Percentiles rank a stretch among this genome's conserved stretches.
Evolutionary conservation across 2,329 filamentous ascomycete species (phyloP).

Genomic region (Gliomastix tumulicola): DNA sequence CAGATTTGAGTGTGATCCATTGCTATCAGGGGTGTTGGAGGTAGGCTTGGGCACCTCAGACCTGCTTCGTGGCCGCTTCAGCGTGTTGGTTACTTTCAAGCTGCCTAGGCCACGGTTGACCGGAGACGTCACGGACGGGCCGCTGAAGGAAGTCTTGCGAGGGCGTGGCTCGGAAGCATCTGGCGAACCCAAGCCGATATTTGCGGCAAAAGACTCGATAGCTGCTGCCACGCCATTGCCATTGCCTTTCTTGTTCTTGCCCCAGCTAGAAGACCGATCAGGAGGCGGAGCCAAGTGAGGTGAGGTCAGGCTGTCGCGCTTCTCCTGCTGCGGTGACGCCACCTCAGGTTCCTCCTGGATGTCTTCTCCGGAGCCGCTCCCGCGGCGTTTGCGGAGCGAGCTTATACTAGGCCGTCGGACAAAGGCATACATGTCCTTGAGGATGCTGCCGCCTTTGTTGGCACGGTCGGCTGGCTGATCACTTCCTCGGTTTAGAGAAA

Average conservation of each 20-base stretch:
- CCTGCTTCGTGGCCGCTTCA: conserved; percentile 50
- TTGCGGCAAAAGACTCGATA: conserved; percentile 26
- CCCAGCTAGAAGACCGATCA: conserved; percentile 43
- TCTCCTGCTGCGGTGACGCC: conserved; percentile 15
- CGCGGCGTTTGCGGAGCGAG: conserved; percentile 38
- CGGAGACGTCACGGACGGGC: conserved; percentile 26
- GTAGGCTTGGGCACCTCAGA: conserved; percentile 40
- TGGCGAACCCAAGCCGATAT: conserved; percentile 38
- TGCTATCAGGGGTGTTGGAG: conserved; percentile 12
- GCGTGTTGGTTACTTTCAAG: conserved; percentile 36
- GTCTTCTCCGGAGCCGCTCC: conserved; percentile 11
- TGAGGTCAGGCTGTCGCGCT: conserved; percentile 28
- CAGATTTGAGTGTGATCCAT: conserved; percentile 32
- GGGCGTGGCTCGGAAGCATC: too few relatives aligned
- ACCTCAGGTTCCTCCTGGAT: conserved; percentile 21
- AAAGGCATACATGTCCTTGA: conserved; percentile 43
- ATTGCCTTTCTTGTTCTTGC: conserved; percentile 41
- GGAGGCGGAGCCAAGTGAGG: conserved; percentile 42
- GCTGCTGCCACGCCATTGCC: too few relatives aligned
- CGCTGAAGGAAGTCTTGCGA: conserved; percentile 54
- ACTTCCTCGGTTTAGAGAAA: conserved; percentile 41
- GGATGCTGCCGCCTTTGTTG: conserved; percentile 36
- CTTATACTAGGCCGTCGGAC: conserved; percentile 42
- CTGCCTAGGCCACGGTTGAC: conserved; percentile 4
- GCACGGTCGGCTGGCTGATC: conserved; percentile 19